These are phyloP conservation scores for Oxalis stricta DNA, from an alignment of 441 rosid genomes.

Conservation along the genomic window DNA sequence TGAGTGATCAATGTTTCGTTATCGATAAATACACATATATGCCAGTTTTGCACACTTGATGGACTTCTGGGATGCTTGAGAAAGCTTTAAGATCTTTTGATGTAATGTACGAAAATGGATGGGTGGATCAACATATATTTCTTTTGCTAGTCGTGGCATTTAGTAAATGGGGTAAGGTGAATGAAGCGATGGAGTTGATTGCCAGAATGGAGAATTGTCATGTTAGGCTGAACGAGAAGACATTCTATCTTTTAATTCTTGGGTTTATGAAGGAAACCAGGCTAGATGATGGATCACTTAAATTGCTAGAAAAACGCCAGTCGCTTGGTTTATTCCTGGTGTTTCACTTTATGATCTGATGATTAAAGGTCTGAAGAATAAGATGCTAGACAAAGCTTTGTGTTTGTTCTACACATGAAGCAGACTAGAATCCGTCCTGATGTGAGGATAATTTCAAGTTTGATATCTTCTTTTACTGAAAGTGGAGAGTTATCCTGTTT, in stretches of 20 bases:
- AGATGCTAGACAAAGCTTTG: slow-evolving; percentile 44
- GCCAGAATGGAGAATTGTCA: slow-evolving; percentile 42
- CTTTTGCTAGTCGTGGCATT: slow-evolving; percentile 48
- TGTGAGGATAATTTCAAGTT: slow-evolving; percentile 36
- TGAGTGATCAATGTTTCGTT: slow-evolving; percentile 40
- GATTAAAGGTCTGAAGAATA: slow-evolving; percentile 44
- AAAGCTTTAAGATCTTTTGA: slow-evolving; percentile 44
- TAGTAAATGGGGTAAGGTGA: slow-evolving; percentile 64
- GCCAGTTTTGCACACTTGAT: slow-evolving; percentile 57
- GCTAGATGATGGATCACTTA: slow-evolving; percentile 54
- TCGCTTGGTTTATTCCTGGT: slow-evolving; percentile 37
- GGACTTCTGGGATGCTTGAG: slow-evolving; percentile 38
- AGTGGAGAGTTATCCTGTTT: slow-evolving; percentile 29
- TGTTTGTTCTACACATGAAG: slow-evolving; percentile 52
- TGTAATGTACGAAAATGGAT: slow-evolving; percentile 38
- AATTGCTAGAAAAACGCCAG: slow-evolving; percentile 47
- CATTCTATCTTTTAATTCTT: slow-evolving; percentile 54
- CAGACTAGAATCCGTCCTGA: slow-evolving; percentile 40
- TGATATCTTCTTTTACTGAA: slow-evolving; percentile 41
- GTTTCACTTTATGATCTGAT: slow-evolving; percentile 60
- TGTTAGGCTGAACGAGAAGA: slow-evolving; percentile 56
- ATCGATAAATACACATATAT: slow-evolving; percentile 65
- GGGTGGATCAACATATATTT: slow-evolving; percentile 53
- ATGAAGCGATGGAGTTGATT: slow-evolving; percentile 59
- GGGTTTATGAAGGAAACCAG: slow-evolving; percentile 55